These are phyloP conservation scores for Sporisorium iseilematis-ciliati DNA, from an alignment of 1,284 basidiomycete species.

Conservation along the genomic window DNA sequence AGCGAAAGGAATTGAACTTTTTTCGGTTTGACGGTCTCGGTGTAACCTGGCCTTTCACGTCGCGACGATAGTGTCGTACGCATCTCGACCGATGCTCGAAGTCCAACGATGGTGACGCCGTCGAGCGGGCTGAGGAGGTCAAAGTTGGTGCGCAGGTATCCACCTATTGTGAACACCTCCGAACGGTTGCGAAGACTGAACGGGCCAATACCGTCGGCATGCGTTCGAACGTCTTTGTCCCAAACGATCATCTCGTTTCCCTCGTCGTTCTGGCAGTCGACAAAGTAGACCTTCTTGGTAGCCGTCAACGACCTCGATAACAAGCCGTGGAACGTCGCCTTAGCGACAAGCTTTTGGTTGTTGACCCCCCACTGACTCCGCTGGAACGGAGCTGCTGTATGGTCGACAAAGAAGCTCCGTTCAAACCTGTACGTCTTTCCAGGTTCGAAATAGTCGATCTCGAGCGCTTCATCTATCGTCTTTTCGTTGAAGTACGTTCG, in stretches of 20 bases:
- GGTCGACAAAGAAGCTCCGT: conserved; percentile 33
- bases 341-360: conserved; percentile 34
- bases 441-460: conserved; percentile 25
- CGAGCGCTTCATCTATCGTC: conserved; percentile 24
- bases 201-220: conserved; percentile 35
- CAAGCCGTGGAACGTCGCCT: conserved; percentile 29
- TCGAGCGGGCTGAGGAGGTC: conserved; percentile 34
- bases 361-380: conserved; percentile 26
- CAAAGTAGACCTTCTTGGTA: conserved; percentile 33
- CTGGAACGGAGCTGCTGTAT: conserved; percentile 31
- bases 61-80: conserved; percentile 24
- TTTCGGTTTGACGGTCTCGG: conserved; percentile 20
- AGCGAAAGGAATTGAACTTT: conserved; percentile 26
- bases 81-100: conserved; percentile 23
- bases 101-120: conserved; percentile 17
- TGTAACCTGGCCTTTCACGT: conserved; percentile 12
- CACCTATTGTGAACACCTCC: conserved; percentile 38
- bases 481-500: conserved; percentile 22
- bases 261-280: conserved; percentile 38
- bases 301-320: conserved; percentile 26
- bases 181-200: conserved; percentile 26
- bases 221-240: conserved; percentile 27
- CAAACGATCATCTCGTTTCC: conserved; percentile 40
- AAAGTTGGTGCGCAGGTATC: conserved; percentile 34
- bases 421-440: conserved; percentile 35